Percentiles rank a stretch among this genome's conserved stretches.
These are phyloP conservation scores for Tardiomyces depauwii DNA, from an alignment of 1,139 yeast genomes.

Conservation along the genomic window DNA sequence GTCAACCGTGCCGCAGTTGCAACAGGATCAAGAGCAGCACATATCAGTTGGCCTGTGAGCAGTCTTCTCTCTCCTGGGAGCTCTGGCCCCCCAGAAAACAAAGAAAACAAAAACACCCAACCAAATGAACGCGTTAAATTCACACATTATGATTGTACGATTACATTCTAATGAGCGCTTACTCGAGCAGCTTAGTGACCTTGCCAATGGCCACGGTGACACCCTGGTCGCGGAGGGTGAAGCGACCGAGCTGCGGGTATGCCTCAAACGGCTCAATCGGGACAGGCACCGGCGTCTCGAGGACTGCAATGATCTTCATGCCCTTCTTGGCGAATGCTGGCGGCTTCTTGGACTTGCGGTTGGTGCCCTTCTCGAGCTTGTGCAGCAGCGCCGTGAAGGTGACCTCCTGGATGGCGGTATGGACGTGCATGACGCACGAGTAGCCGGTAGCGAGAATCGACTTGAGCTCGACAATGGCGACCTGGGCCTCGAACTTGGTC, in stretches of 20 bases:
- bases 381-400: slow-evolving; percentile 72
- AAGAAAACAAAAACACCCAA: too few relatives aligned
- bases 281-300: slow-evolving; percentile 76
- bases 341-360: slow-evolving; percentile 90
- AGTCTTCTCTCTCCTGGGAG: too few relatives aligned
- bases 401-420: slow-evolving; percentile 96
- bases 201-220: slow-evolving; percentile 97
- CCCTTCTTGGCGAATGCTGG: slow-evolving; percentile 99
- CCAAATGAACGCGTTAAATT: too few relatives aligned
- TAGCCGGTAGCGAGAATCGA: slow-evolving; percentile 91
- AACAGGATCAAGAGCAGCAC: too few relatives aligned
- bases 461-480: slow-evolving; percentile 92
- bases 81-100: too few relatives aligned
- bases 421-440: slow-evolving; percentile 97
- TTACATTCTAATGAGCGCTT: slow-evolving; percentile 4
- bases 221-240: slow-evolving; percentile 97
- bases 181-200: slow-evolving; percentile 38
- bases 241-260: slow-evolving; percentile 94
- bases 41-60: too few relatives aligned
- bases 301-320: slow-evolving; percentile 90
- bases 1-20: too few relatives aligned
- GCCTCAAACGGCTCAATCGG: slow-evolving; percentile 90
- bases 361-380: slow-evolving; percentile 92
- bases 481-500: slow-evolving; percentile 86
- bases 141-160: too few relatives aligned